These are phyloP conservation scores for Gracilariopsis chorda DNA, from an alignment of 23 red algal genomes.

Conservation along the genomic window DNA sequence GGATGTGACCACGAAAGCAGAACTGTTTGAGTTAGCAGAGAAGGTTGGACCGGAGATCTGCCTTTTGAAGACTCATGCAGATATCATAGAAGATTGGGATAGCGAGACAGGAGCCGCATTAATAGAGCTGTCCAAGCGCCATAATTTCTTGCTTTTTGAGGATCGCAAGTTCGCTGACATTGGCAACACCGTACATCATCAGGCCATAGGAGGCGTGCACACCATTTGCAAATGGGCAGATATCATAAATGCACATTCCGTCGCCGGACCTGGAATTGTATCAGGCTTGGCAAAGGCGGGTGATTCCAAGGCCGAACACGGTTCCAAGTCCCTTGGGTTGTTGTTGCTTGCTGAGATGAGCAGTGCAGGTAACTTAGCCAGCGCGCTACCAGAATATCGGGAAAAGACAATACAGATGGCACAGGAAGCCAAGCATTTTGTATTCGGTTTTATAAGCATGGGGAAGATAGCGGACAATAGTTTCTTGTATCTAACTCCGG, in stretches of 20 bases:
- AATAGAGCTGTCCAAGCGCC: constrained; percentile 50
- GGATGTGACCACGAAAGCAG: constrained; percentile 75
- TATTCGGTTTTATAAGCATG: constrained; percentile 95
- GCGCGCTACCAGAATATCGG: constrained; percentile 68
- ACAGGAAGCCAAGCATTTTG: constrained; percentile 36
- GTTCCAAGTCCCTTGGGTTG: constrained; percentile 49
- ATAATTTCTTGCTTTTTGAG: constrained; percentile 94
- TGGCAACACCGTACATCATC: constrained; percentile 83
- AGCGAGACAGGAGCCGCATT: constrained; percentile 48
- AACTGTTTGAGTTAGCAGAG: constrained; percentile 76
- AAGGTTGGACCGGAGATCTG: constrained; percentile 83
- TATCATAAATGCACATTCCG: constrained; percentile 90
- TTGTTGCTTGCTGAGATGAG: constrained; percentile 96
- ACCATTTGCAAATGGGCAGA: constrained; percentile 86
- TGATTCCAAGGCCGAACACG: not conserved
- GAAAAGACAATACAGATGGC: constrained; percentile 73
- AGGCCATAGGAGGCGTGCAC: constrained; percentile 73
- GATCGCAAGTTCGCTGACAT: constrained; percentile 99
- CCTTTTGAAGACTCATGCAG: constrained; percentile 92
- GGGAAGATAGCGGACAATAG: constrained; percentile 67
- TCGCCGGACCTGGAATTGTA: constrained; percentile 83
- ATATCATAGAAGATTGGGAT: constrained; percentile 92
- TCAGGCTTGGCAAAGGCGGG: constrained; percentile 65
- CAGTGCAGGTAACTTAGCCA: constrained; percentile 81
- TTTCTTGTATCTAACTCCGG: constrained; percentile 88